phyloP scores from a whole-genome alignment of 2,329 filamentous ascomycete genomes.

The Sclerotinia nivalis region DNA sequence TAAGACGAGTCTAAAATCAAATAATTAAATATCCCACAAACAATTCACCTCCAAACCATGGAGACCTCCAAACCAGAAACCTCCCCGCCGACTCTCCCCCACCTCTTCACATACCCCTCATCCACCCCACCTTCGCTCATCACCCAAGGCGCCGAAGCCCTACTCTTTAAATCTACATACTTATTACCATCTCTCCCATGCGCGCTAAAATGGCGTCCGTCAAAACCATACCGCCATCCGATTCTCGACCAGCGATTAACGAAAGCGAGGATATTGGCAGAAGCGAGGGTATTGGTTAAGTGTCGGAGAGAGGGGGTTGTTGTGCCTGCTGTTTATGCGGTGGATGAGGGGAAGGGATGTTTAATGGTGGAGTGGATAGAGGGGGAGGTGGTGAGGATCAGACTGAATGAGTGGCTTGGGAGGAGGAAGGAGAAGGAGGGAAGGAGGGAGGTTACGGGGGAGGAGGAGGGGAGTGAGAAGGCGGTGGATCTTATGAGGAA shows the following conservation, averaged over 20 bases:
- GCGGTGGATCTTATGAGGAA: constrained; percentile 65
- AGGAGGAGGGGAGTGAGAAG: constrained; percentile 49
- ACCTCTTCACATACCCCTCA: constrained; percentile 51
- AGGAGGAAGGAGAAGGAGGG: constrained; percentile 36
- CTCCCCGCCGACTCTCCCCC: constrained; percentile 29
- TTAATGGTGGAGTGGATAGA: constrained; percentile 83
- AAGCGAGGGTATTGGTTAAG: constrained; percentile 81
- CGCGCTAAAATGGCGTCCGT: constrained; percentile 87
- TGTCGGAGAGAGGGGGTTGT: constrained; percentile 75
- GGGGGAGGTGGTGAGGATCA: constrained; percentile 67
- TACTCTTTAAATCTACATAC: constrained; percentile 85
- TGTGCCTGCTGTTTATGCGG: constrained; percentile 78
- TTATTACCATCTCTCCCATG: constrained; percentile 66
- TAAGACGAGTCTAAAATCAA: neutral
- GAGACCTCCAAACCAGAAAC: neutral
- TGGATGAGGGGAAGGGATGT: constrained; percentile 66
- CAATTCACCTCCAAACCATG: neutral
- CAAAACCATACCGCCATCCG: constrained; percentile 90
- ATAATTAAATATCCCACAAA: too few relatives aligned
- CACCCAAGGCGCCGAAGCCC: constrained; percentile 92
- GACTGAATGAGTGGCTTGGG: constrained; percentile 69
- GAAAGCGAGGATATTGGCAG: constrained; percentile 80
- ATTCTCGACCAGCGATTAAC: constrained; percentile 85
- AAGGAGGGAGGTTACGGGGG: constrained; percentile 29
- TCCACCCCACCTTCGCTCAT: constrained; percentile 67